Base-by-base conservation (phyloP, 768 basidiomycete species). In the Trametes cubensis region DNA sequence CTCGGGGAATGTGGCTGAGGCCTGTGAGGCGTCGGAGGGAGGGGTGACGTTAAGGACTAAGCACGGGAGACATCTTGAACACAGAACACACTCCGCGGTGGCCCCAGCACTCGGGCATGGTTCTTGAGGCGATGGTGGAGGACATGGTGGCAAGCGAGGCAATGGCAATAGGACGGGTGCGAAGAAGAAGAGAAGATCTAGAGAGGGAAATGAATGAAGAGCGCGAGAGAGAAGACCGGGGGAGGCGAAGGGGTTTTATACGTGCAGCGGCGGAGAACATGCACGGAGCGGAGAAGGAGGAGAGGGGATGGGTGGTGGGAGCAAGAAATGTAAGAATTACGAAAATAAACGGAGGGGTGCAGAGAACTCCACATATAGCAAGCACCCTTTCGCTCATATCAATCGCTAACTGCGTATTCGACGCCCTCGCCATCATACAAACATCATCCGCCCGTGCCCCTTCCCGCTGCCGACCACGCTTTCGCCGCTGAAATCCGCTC, bases 1-100 rank as follows among this genome's bases (percentile, higher is more conserved):
- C 77, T 98, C 96, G 4, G 94, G 93, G 75, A 84, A 94, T 18
- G 83, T 80, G 23, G 91, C 85, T 25, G 92, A 94, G 49, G 94
- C 94, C 93, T 94, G 69, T 60, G 44, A 58, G 49, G 45, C 61
- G 61, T 53, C 57, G 42, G 58, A 38, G 47, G 28, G 23, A 45
- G 56, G 25, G 55, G 58, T 44, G 25, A 28, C 40, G 63, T 55
- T 53, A 64, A 53, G 42, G 25, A 58, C 52, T 45, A 11, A 41
- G 51, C 30, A 47, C 26, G 40, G n/a, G 49, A 60, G 55, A 57
- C 52, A 42, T 45, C 42, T 50, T 53, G 44, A 40, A 62, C 50
- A 56, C 54, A 30, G 38, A 56, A 78, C 84, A 66, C 66, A 86
- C 86, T 45, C 87, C 87, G 58, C 87, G 82, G 70, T 88, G 87